Evolutionary conservation across 2,329 filamentous ascomycete species (phyloP).

Genomic region (Fusarium oxysporum): DNA sequence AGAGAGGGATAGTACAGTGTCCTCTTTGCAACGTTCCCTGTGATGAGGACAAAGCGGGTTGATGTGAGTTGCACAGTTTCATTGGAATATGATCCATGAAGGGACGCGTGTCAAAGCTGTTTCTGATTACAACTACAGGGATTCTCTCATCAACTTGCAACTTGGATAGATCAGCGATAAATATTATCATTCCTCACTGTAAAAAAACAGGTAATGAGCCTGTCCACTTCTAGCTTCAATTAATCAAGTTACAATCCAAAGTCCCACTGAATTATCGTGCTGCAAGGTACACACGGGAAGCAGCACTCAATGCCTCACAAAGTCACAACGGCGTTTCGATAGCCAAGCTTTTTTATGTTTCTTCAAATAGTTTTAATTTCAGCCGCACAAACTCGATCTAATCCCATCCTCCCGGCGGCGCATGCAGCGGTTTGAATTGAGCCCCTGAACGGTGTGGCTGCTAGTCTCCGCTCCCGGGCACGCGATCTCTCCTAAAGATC

Average conservation of each 20-base stretch:
- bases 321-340: constrained; percentile 2
- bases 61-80: constrained; percentile 16
- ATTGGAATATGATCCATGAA: constrained; percentile 27
- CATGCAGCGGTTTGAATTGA: background rate
- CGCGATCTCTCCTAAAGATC: constrained; percentile 12
- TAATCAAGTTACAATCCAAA: constrained; percentile 25
- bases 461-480: constrained; percentile 25
- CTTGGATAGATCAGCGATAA: background rate
- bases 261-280: constrained; percentile 5
- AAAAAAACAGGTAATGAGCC: background rate
- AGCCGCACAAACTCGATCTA: constrained; percentile 10
- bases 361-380: background rate
- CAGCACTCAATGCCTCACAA: background rate
- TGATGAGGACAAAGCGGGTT: background rate
- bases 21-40: constrained; percentile 4
- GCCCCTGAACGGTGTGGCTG: constrained; percentile 44
- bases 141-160: constrained; percentile 3
- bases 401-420: constrained; percentile 3
- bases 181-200: background rate
- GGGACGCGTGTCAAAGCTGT: constrained; percentile 44
- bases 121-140: constrained; percentile 27
- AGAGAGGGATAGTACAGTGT: constrained; percentile 16
- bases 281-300: background rate
- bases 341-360: constrained; percentile 9
- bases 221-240: constrained; percentile 5